phyloP scores from a whole-genome alignment of 2,329 filamentous ascomycete genomes.

The Calonectria leucothoes region DNA sequence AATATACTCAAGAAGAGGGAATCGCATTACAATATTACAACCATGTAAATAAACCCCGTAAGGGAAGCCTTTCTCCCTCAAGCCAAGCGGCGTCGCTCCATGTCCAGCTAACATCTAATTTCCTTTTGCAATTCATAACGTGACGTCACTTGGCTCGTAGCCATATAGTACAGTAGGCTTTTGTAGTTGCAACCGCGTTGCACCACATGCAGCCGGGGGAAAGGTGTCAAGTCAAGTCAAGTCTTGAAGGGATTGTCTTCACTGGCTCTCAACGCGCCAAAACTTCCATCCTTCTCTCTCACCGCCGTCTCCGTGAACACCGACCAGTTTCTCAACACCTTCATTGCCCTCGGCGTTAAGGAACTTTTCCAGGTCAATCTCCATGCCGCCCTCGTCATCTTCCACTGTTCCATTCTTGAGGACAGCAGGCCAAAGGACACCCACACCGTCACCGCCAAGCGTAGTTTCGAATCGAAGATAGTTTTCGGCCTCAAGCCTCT shows the following conservation, averaged over 20 bases:
- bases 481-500: slow-evolving; percentile 74
- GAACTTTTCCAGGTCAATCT: slow-evolving; percentile 89
- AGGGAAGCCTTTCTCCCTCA: slow-evolving; percentile 30
- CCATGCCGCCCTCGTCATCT: slow-evolving; percentile 83
- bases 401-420: slow-evolving; percentile 86
- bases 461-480: slow-evolving; percentile 91
- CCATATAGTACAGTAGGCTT: slow-evolving; percentile 34
- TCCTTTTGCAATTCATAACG: slow-evolving; percentile 31
- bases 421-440: slow-evolving; percentile 93
- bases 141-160: slow-evolving; percentile 36
- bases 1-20: slow-evolving; percentile 28
- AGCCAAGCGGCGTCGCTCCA: slow-evolving; percentile 32
- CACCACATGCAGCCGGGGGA: slow-evolving; percentile 6
- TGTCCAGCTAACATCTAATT: slow-evolving; percentile 26
- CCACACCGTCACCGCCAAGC: slow-evolving; percentile 91
- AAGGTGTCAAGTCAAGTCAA: slow-evolving; percentile 4
- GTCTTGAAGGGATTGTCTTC: slow-evolving; percentile 14
- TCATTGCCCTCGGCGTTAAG: slow-evolving; percentile 85
- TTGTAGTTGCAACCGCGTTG: slow-evolving; percentile 10
- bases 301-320: slow-evolving; percentile 76
- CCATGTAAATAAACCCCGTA: slow-evolving; percentile 35
- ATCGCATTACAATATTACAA: slow-evolving; percentile 43
- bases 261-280: slow-evolving; percentile 73
- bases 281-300: slow-evolving; percentile 88
- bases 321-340: slow-evolving; percentile 88